These are phyloP conservation scores for Aspergillus unguis DNA, from an alignment of 2,329 filamentous ascomycete species.

Conservation along the genomic window DNA sequence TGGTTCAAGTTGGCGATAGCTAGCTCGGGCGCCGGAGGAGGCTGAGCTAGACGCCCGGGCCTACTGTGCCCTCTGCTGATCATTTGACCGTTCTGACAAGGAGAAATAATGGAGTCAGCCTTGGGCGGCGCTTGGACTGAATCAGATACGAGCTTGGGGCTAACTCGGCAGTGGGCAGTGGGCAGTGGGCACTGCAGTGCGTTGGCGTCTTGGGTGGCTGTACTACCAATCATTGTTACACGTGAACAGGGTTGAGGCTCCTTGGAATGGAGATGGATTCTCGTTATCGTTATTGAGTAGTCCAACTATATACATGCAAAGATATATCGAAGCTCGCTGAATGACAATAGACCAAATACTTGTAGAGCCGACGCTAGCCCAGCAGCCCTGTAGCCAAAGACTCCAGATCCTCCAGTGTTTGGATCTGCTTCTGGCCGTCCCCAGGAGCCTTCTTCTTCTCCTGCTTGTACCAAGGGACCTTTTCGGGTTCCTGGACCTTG, in stretches of 20 bases:
- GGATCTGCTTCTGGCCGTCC: conserved; percentile 25
- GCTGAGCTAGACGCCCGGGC: too few relatives aligned
- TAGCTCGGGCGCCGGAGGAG: not conserved
- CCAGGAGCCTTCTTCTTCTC: conserved; percentile 20
- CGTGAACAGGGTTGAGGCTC: not conserved
- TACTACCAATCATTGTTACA: not conserved
- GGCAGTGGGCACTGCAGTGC: not conserved
- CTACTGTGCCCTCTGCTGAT: too few relatives aligned
- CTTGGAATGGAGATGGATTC: not conserved
- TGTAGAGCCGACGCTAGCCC: conserved; percentile 10
- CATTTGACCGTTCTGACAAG: too few relatives aligned
- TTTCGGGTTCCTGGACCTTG: conserved; percentile 35
- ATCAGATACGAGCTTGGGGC: not conserved
- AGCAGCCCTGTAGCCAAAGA: conserved; percentile 45
- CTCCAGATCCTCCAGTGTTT: conserved; percentile 49
- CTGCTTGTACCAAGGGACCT: conserved; percentile 24
- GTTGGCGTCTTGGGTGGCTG: not conserved
- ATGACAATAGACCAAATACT: conserved; percentile 17
- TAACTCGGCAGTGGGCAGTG: not conserved
- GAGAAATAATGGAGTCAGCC: not conserved
- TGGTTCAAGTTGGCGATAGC: not conserved
- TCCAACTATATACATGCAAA: conserved; percentile 1
- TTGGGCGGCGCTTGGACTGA: not conserved
- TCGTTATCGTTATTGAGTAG: not conserved
- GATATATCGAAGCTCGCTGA: not conserved